These are phyloP conservation scores for Calonectria crousiana DNA, from an alignment of 2,329 filamentous ascomycete genomes.

Conservation along the genomic window DNA sequence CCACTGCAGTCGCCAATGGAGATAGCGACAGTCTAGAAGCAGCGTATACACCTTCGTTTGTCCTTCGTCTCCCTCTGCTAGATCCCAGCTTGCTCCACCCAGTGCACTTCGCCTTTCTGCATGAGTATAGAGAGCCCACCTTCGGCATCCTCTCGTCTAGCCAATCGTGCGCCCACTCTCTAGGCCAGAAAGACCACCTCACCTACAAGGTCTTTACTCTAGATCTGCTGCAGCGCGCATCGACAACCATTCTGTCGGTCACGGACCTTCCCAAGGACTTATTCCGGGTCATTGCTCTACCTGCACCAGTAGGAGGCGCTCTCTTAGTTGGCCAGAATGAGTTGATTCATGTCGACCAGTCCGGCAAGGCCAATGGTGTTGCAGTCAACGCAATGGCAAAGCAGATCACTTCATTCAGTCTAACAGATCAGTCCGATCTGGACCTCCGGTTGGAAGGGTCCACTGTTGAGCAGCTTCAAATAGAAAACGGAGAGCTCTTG, in stretches of 20 bases:
- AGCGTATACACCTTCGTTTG: slow-evolving; percentile 91
- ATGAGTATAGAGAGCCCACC: slow-evolving; percentile 97
- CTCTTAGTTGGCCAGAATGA: slow-evolving; percentile 90
- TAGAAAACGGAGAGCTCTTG: slow-evolving; percentile 85
- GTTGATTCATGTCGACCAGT: slow-evolving; percentile 94
- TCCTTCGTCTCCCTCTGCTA: slow-evolving; percentile 88
- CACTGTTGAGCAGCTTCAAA: slow-evolving; percentile 79
- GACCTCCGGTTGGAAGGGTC: slow-evolving; percentile 85
- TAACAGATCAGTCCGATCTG: slow-evolving; percentile 88
- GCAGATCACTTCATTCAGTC: slow-evolving; percentile 83
- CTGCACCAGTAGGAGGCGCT: slow-evolving; percentile 88
- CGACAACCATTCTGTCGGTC: slow-evolving; percentile 91
- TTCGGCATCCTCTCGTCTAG: slow-evolving; percentile 93
- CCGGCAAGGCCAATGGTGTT: slow-evolving; percentile 91
- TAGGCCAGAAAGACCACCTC: slow-evolving; percentile 87
- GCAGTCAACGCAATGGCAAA: slow-evolving; percentile 93
- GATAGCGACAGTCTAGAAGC: slow-evolving; percentile 61
- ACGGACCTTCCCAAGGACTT: slow-evolving; percentile 88
- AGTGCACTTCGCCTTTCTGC: slow-evolving; percentile 90
- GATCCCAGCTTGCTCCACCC: slow-evolving; percentile 90
- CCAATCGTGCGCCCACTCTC: slow-evolving; percentile 77
- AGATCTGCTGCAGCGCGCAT: slow-evolving; percentile 92
- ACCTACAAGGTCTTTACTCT: slow-evolving; percentile 96
- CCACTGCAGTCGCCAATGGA: slow-evolving; percentile 50
- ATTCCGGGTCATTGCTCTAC: slow-evolving; percentile 83